Evolutionary conservation across 2,329 filamentous ascomycete species (phyloP), one percentile per base, ranked within the genome.

Genomic region (Aureobasidium subglaciale): DNA sequence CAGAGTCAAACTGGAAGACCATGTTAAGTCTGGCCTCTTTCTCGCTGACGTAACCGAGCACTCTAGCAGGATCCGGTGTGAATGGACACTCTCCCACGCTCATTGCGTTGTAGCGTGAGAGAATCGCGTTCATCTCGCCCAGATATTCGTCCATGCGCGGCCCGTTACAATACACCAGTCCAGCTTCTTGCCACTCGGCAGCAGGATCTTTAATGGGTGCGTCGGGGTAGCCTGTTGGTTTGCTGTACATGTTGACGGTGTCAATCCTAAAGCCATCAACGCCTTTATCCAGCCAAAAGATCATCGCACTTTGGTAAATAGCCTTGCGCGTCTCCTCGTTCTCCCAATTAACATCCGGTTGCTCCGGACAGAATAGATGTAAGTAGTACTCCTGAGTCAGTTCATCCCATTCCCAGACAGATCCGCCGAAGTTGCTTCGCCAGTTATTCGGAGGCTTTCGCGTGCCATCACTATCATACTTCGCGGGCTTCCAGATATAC

Each of bases 321-420:
- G 87, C 87, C 42, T 79, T 72, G 10, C 87, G 78, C 0, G 85
- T 79, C n/a, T 79, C 81, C 0, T 78, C 75, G 56, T 86, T 88
- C 64, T 92, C 87, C 87, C 88, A 93, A 70, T 93, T 93, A 15
- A 93, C 76, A 62, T 93, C 89, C 0, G 89, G 88, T 67, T 92
- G 88, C 62, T 90, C 84, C 5, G 79, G 80, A 8, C 85, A 84
- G 68, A 89, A 95, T 10, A 93, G 77, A 60, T 87, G 84, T 0
- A 91, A 79, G 63, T 89, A 91, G 67, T 88, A 91, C 70, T 91
- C 86, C 55, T 78, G 75, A 0, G 86, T 89, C 15, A 70, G 65
- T 62, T 88, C 84, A 64, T 91, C 87, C 75, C 82, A 91, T 59
- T 83, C 74, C 86, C 86, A 89, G 0, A 78, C 76, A 52, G 74